A percentile compares a stretch with the other conserved stretches of the same genome.
These are phyloP conservation scores for Setomelanomma holmii DNA, from an alignment of 2,329 filamentous ascomycete genomes.

Conservation along the genomic window DNA sequence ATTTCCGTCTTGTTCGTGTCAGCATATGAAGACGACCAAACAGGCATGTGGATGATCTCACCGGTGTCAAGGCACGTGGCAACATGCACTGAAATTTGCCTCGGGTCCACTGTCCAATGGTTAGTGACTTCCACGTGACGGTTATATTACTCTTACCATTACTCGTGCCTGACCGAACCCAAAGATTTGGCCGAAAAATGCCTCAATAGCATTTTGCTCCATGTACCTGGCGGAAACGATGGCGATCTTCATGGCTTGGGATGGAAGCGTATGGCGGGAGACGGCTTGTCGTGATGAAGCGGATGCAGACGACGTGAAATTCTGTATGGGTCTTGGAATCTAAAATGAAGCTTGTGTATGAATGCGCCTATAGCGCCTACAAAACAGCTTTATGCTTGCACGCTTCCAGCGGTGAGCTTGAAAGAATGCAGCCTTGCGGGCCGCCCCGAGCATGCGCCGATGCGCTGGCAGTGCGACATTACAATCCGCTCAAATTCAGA, in stretches of 20 bases:
- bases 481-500: too few relatives aligned
- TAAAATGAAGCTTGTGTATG: too few relatives aligned
- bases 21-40: not conserved
- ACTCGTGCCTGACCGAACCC: constrained; percentile 9
- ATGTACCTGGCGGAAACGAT: constrained; percentile 16
- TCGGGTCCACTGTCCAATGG: constrained; percentile 8
- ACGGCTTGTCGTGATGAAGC: not conserved
- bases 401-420: too few relatives aligned
- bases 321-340: too few relatives aligned
- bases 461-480: not conserved
- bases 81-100: constrained; percentile 17
- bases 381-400: too few relatives aligned
- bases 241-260: constrained; percentile 8
- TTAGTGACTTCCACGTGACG: not conserved
- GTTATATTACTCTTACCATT: constrained; percentile 1
- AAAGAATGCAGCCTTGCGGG: not conserved
- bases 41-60: not conserved
- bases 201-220: constrained; percentile 10
- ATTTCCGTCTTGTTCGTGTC: constrained; percentile 7
- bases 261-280: too few relatives aligned
- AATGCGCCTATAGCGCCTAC: too few relatives aligned
- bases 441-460: too few relatives aligned
- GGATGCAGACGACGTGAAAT: too few relatives aligned
- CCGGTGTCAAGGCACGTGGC: constrained; percentile 10
- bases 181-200: constrained; percentile 8